Percentiles rank a stretch among this genome's conserved stretches.
These are phyloP conservation scores for Scutellaria barbata DNA, from an alignment of 257 asterid species.

Conservation along the genomic window DNA sequence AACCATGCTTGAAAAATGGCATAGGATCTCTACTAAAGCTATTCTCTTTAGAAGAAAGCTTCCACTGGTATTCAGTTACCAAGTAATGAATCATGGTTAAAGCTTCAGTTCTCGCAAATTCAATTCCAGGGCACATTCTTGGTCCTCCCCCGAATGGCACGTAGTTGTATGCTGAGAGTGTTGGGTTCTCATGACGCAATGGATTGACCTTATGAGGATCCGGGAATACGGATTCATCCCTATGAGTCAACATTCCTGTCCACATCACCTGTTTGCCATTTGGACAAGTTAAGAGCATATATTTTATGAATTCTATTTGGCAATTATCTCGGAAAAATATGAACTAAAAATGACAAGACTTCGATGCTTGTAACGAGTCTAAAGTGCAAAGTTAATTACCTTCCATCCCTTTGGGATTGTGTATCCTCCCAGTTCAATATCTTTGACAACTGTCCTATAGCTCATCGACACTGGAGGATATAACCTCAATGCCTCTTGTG, in stretches of 20 bases:
- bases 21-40: neutral
- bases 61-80: conserved; percentile 4
- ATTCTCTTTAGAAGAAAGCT: conserved; percentile 2
- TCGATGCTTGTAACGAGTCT: too few relatives aligned
- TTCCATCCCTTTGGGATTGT: neutral
- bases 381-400: neutral
- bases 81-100: conserved; percentile 18
- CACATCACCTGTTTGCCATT: neutral
- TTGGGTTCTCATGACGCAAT: too few relatives aligned
- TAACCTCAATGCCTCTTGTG: neutral
- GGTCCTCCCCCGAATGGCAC: neutral
- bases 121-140: conserved; percentile 6
- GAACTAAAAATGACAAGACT: too few relatives aligned
- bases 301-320: too few relatives aligned
- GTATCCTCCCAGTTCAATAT: too few relatives aligned
- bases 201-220: too few relatives aligned
- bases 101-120: conserved; percentile 16
- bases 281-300: too few relatives aligned
- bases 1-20: conserved; percentile 16
- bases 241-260: neutral
- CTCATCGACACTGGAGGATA: neutral
- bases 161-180: too few relatives aligned
- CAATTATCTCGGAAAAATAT: too few relatives aligned
- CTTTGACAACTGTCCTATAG: neutral
- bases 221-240: neutral